These are phyloP conservation scores for Alternaria panax DNA, from an alignment of 2,329 filamentous ascomycete genomes.

Conservation along the genomic window DNA sequence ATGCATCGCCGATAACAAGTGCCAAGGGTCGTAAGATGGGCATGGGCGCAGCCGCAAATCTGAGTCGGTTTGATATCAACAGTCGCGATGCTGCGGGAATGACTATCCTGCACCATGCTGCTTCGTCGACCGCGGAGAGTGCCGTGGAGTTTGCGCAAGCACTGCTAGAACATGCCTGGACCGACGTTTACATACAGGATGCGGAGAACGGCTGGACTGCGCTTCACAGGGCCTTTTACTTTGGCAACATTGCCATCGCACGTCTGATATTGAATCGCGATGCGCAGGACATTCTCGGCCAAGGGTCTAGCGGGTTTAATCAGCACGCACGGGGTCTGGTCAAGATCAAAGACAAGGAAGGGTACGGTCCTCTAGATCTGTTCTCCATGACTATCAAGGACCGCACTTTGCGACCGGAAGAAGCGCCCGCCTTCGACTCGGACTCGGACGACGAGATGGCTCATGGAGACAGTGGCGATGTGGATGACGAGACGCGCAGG, in stretches of 20 bases:
- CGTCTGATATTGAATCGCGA: slow-evolving; percentile 82
- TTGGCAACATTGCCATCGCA: slow-evolving; percentile 86
- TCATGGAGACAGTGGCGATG: slow-evolving; percentile 54
- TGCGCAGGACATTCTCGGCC: slow-evolving; percentile 68
- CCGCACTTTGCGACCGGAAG: slow-evolving; percentile 64
- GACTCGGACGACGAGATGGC: slow-evolving; percentile 60
- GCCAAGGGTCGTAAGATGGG: slow-evolving; percentile 45
- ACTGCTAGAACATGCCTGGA: slow-evolving; percentile 79
- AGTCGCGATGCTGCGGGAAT: slow-evolving; percentile 81
- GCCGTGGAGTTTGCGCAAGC: slow-evolving; percentile 78
- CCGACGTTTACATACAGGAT: slow-evolving; percentile 89
- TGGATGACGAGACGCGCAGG: slow-evolving; percentile 42
- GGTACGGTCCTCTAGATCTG: slow-evolving; percentile 91
- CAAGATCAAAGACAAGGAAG: slow-evolving; percentile 94
- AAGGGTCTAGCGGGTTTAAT: slow-evolving; percentile 64
- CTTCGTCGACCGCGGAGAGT: slow-evolving; percentile 73
- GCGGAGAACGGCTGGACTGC: slow-evolving; percentile 95
- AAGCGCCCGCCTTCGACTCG: slow-evolving; percentile 53
- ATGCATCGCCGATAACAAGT: slow-evolving; percentile 54
- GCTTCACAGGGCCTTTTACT: slow-evolving; percentile 87
- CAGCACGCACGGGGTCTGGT: slow-evolving; percentile 77
- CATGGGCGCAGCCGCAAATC: slow-evolving; percentile 40
- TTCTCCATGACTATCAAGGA: slow-evolving; percentile 87
- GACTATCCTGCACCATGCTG: slow-evolving; percentile 84
- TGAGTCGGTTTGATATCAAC: slow-evolving; percentile 77